Base-by-base conservation (phyloP, 2,329 filamentous ascomycete genomes). In the Neofusicoccum laricinum region DNA sequence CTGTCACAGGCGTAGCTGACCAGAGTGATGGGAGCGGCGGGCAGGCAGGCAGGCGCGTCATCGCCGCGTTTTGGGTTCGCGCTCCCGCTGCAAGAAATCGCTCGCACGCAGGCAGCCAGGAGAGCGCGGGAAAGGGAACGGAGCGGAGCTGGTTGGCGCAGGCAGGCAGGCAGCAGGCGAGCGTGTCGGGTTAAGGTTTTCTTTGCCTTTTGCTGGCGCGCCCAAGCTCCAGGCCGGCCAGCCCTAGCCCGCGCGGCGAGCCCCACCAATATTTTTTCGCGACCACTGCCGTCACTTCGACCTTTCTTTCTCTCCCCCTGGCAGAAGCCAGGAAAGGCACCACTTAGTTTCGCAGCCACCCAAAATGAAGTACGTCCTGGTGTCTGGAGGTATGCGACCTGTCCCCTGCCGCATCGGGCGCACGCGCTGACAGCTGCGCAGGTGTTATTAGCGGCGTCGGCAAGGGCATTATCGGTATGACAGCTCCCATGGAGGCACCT, bases 291-390 rank as follows among this genome's bases (percentile, higher is more conserved):
- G 65, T 68, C 65, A 63, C 61, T 32, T 65, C 48, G 30, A 40
- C 61, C 69, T 75, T 77, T 73, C 73, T 73, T 78, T 73, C 77
- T 71, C 71, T 75, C 77, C 77, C 78, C 75, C 77, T 76, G 74
- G 75, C 75, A 74, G 70, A 64, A 68, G 71, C 72, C 72, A 75
- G 72, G 67, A 68, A 73, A 71, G 76, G 76, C 76, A 73, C 73
- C 74, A 74, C 69, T 34, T 75, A 73, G 73, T 45, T 67, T 67
- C 65, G 64, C 65, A 61, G 49, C 48, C 30, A 19, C 70, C 71
- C 75, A 87, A 80, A 73, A 93, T 92, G 90, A 91, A 92, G 82
- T 92, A 92, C 83, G 88, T 93, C 78, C 83, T 92, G 69, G 89
- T 92, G 70, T 91, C 89, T 71, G 90, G 90, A 84, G 90, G 89